Conservation (phyloP, 1,139 yeast species). For the Protomyces lactucae-debilis region DNA sequence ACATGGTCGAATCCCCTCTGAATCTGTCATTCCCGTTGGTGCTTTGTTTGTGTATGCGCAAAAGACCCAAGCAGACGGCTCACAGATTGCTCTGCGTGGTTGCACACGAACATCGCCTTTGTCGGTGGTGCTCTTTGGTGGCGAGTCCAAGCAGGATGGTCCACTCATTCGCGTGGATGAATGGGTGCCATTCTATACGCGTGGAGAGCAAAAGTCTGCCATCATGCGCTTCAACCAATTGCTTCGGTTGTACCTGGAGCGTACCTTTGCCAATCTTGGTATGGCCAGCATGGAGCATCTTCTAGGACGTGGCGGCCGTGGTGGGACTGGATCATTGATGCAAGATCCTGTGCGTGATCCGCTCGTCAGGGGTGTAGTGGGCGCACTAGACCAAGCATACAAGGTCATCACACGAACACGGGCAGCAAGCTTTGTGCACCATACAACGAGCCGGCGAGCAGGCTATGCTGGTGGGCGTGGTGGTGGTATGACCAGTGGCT, state of each 20-base stretch:
- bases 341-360: constrained; percentile 14
- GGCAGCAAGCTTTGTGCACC: neutral
- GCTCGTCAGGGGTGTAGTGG: constrained; percentile 11
- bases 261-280: constrained; percentile 17
- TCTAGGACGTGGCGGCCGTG: neutral
- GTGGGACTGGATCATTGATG: neutral
- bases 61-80: constrained; percentile 18
- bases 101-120: constrained; percentile 17
- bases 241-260: constrained; percentile 6
- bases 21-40: neutral
- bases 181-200: constrained; percentile 25
- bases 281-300: constrained; percentile 1
- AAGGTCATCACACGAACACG: neutral
- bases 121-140: constrained; percentile 22
- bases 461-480: neutral
- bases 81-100: constrained; percentile 2
- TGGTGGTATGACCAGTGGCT: neutral
- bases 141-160: constrained; percentile 3
- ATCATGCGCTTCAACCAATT: neutral
- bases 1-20: constrained; percentile 1
- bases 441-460: neutral
- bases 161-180: constrained; percentile 7
- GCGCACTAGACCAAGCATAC: neutral
- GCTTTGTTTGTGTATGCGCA: constrained; percentile 15
- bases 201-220: constrained; percentile 13